Percentiles rank a stretch among this genome's conserved stretches.
Evolutionary conservation across 2,329 filamentous ascomycete species (phyloP).

Genomic region (Phyllosticta ampelicida): DNA sequence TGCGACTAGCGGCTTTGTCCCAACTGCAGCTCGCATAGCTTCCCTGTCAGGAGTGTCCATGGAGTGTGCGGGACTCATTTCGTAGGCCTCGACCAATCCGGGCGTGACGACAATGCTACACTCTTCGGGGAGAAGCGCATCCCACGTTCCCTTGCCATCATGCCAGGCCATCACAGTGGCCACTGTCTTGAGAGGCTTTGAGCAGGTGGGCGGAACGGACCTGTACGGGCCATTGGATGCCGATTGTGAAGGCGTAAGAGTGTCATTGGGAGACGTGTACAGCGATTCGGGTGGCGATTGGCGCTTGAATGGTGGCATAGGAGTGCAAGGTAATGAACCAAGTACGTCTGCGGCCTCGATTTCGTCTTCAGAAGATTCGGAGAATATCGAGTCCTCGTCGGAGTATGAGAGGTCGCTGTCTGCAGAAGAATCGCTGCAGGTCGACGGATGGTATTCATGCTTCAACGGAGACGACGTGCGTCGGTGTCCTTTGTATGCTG

Average conservation of each 20-base stretch:
- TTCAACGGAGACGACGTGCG: constrained; percentile 88
- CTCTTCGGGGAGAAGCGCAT: constrained; percentile 49
- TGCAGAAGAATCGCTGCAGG: constrained; percentile 50
- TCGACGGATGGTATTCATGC: constrained; percentile 90
- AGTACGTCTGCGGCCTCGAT: constrained; percentile 38
- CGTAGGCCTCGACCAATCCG: constrained; percentile 54
- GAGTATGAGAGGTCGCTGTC: constrained; percentile 43
- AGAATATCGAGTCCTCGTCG: constrained; percentile 41
- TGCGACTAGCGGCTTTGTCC: constrained; percentile 44
- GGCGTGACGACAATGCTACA: constrained; percentile 53
- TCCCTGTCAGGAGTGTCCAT: constrained; percentile 25
- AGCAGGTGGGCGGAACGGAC: constrained; percentile 39
- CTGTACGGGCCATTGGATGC: constrained; percentile 65
- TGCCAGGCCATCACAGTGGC: constrained; percentile 54
- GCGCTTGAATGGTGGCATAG: not conserved
- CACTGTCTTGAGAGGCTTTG: constrained; percentile 44
- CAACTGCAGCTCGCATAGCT: constrained; percentile 17
- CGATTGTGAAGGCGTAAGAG: constrained; percentile 68
- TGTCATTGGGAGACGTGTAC: constrained; percentile 33
- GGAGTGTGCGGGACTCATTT: constrained; percentile 40
- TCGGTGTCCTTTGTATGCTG: constrained; percentile 42
- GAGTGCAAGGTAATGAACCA: constrained; percentile 1
- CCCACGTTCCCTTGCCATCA: constrained; percentile 49
- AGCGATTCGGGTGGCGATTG: constrained; percentile 31
- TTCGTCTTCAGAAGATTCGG: constrained; percentile 47